phyloP scores from a whole-genome alignment of 2,329 filamentous ascomycete species.

The Penicillium janthinellum region DNA sequence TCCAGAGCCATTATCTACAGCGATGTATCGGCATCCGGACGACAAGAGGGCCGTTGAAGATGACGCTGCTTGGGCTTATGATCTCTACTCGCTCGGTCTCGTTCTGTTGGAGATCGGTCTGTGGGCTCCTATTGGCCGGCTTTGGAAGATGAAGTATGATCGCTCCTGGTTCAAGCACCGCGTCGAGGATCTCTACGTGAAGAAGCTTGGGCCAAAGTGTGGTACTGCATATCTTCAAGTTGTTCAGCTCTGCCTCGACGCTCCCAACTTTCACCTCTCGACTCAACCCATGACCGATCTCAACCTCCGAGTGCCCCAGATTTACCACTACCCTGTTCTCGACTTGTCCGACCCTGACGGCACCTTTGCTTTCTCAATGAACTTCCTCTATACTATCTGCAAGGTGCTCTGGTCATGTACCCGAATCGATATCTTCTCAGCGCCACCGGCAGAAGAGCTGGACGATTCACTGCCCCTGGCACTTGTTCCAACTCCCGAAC shows the following conservation, averaged over 20 bases:
- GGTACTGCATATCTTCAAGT: slow-evolving; percentile 65
- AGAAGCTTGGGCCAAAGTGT: slow-evolving; percentile 63
- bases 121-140: slow-evolving; percentile 62
- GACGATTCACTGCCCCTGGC: slow-evolving; percentile 47
- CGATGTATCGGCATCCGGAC: slow-evolving; percentile 64
- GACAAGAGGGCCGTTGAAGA: slow-evolving; percentile 44
- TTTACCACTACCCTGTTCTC: slow-evolving; percentile 46
- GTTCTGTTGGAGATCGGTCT: slow-evolving; percentile 65
- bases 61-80: slow-evolving; percentile 48
- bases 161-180: slow-evolving; percentile 63
- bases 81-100: slow-evolving; percentile 64
- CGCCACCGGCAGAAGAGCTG: slow-evolving; percentile 43
- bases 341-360: slow-evolving; percentile 44
- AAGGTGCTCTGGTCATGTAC: slow-evolving; percentile 48
- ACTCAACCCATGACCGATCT: slow-evolving; percentile 47
- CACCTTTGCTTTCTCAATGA: slow-evolving; percentile 47
- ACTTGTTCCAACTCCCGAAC: slow-evolving; percentile 38
- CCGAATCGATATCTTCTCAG: slow-evolving; percentile 45
- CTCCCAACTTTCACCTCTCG: slow-evolving; percentile 54
- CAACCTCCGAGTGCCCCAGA: slow-evolving; percentile 43
- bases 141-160: slow-evolving; percentile 67
- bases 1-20: slow-evolving; percentile 50
- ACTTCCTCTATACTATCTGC: slow-evolving; percentile 47
- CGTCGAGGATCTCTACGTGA: slow-evolving; percentile 64
- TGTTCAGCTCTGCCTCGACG: slow-evolving; percentile 62